phyloP scores from a whole-genome alignment of 441 rosid genomes.

The Brassica balearica region DNA sequence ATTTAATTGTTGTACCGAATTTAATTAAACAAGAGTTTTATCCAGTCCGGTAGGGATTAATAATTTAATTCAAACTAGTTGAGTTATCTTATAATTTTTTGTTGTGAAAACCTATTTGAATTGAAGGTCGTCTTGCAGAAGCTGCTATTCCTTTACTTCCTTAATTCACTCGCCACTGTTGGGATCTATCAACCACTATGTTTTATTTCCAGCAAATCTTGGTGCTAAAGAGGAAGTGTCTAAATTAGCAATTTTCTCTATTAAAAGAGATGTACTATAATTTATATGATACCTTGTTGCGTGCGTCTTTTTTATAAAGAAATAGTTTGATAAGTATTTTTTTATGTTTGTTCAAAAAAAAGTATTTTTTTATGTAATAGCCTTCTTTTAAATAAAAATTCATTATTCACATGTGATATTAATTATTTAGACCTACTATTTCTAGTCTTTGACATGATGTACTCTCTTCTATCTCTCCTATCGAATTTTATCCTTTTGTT shows the following conservation, averaged over 20 bases:
- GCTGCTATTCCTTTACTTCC: not conserved
- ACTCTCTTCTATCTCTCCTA: not conserved
- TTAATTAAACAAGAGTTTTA: too few relatives aligned
- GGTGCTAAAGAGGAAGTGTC: not conserved
- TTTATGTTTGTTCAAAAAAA: too few relatives aligned
- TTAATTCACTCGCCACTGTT: not conserved
- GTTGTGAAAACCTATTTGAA: too few relatives aligned
- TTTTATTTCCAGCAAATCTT: not conserved
- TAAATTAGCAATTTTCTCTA: too few relatives aligned
- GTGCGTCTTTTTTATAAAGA: constrained; percentile 25
- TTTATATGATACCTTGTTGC: constrained; percentile 28
- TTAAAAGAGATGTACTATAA: too few relatives aligned
- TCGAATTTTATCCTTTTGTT: constrained; percentile 10
- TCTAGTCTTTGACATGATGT: not conserved
- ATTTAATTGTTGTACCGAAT: too few relatives aligned
- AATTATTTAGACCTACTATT: not conserved
- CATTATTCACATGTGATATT: constrained; percentile 5
- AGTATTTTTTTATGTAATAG: not conserved
- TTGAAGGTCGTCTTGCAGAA: too few relatives aligned
- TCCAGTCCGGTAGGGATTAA: too few relatives aligned
- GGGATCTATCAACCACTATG: not conserved
- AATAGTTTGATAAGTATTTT: constrained; percentile 14
- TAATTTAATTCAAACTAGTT: too few relatives aligned
- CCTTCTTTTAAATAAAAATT: constrained; percentile 27
- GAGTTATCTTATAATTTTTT: too few relatives aligned